Evolutionary conservation across 495 filamentous ascomycete species (phyloP).

Genomic region (Massariosphaeria phaeospora): DNA sequence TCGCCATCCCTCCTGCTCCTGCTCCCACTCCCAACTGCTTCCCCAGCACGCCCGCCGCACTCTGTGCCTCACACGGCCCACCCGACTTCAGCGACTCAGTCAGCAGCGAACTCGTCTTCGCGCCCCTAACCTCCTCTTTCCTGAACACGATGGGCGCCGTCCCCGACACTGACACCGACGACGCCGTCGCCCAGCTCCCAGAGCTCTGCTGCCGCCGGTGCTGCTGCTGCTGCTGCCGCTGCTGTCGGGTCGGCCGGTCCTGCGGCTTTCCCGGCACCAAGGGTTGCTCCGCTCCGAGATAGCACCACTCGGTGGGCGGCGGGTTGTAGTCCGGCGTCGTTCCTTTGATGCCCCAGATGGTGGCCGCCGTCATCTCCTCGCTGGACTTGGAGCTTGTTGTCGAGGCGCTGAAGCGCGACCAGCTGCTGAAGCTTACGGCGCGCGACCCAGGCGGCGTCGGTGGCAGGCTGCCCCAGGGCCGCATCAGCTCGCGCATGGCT

Average conservation of each 20-base stretch:
- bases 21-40: background rate
- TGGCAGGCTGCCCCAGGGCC: background rate
- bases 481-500: constrained; percentile 9
- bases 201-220: background rate
- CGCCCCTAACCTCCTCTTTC: background rate
- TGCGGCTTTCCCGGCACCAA: background rate
- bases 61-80: background rate
- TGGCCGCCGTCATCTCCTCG: constrained; percentile 6
- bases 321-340: constrained; percentile 2
- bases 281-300: constrained; percentile 6
- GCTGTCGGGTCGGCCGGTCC: background rate
- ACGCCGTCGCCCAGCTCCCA: constrained; percentile 1
- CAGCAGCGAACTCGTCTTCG: constrained; percentile 1
- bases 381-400: background rate
- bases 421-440: background rate
- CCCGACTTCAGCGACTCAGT: constrained; percentile 3
- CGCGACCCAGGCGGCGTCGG: constrained; percentile 1
- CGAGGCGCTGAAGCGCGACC: constrained; percentile 1
- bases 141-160: constrained; percentile 5
- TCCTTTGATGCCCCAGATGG: background rate
- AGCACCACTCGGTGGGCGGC: constrained; percentile 2
- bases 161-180: background rate
- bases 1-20: too few species aligned
- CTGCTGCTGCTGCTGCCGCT: background rate
- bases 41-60: background rate